phyloP scores from a whole-genome alignment of 1,284 basidiomycete genomes.

The Mycosarcoma mackinlayi region DNA sequence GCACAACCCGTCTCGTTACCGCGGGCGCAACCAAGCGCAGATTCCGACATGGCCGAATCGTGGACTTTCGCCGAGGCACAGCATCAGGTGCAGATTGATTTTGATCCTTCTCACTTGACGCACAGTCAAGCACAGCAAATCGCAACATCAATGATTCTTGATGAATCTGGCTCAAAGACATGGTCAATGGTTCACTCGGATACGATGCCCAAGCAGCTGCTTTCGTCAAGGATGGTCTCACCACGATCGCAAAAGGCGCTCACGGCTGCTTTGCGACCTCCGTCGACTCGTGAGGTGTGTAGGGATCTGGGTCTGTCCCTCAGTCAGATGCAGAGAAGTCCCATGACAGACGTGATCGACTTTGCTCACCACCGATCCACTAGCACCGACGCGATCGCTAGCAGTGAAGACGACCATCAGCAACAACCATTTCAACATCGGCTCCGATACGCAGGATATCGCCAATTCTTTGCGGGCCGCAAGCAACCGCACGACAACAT shows the following conservation, averaged over 20 bases:
- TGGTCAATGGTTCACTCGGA: conserved; percentile 22
- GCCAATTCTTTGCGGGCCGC: background rate
- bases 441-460: conserved; percentile 20
- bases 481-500: background rate
- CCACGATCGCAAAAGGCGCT: background rate
- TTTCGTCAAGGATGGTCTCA: no score
- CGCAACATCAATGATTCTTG: conserved; percentile 5
- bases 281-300: conserved; percentile 4
- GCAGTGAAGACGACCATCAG: background rate
- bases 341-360: background rate
- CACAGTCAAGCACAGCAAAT: conserved; percentile 9
- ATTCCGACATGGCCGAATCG: background rate
- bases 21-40: background rate
- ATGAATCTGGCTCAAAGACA: background rate
- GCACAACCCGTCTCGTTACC: background rate
- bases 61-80: background rate
- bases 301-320: conserved; percentile 14
- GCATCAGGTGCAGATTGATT: conserved; percentile 17
- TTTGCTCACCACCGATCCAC: conserved; percentile 8
- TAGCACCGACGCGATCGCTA: background rate
- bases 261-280: conserved; percentile 1
- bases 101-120: conserved; percentile 4
- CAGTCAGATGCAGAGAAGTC: conserved; percentile 1
- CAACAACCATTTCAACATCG: conserved; percentile 20
- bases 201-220: no score